Evolutionary conservation across 2,329 filamentous ascomycete species (phyloP), one percentile per base, ranked within the genome.

Genomic region (Coniochaeta sp.): DNA sequence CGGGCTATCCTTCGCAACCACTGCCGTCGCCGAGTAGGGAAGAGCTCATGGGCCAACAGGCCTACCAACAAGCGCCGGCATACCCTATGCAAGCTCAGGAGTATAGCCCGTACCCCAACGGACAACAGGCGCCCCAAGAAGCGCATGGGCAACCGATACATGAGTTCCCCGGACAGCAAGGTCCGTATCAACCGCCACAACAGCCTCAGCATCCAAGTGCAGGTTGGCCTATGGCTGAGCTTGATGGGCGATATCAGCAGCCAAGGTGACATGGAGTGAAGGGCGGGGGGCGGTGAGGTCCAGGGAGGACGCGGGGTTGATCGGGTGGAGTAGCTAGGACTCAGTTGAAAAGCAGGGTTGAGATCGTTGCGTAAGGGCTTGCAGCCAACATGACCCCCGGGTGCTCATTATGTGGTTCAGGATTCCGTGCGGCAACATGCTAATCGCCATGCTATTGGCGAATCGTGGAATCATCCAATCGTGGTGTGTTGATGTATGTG

Each of bases 1-100:
- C 4, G 16, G 45, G 45, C 14, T 48, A 48, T 31, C 38, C 38
- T 12, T n/a, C 26, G 38, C 38, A 42, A 22, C 3, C 13, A 12
- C n/a, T 42, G 10, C 38, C 38, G 4, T 42, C 38, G 5, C 38
- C 38, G 5, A 42, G 26, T 10, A 42, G 38, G 9, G 24, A 24
- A 30, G 45, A 30, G 22, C n/a, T 49, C 12, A 49, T 49, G 47
- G 47, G 47, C 7, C 47, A 49, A 16, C 47, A 47, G 45, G 45
- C 18, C 10, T 42, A 42, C 38, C 38, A 13, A 22, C 38, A 42
- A 14, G 38, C 18, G 7, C 45, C 20, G 30, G n/a, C 14, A 20
- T 48, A 31, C 45, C 45, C 28, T 22, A 48, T 48, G 26, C 45
- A 9, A 30, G 45, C 38, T 22, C 45, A 48, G 28, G 45, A 31